These are phyloP conservation scores for Nothopassalora personata DNA, from an alignment of 2,329 filamentous ascomycete genomes.

Conservation along the genomic window DNA sequence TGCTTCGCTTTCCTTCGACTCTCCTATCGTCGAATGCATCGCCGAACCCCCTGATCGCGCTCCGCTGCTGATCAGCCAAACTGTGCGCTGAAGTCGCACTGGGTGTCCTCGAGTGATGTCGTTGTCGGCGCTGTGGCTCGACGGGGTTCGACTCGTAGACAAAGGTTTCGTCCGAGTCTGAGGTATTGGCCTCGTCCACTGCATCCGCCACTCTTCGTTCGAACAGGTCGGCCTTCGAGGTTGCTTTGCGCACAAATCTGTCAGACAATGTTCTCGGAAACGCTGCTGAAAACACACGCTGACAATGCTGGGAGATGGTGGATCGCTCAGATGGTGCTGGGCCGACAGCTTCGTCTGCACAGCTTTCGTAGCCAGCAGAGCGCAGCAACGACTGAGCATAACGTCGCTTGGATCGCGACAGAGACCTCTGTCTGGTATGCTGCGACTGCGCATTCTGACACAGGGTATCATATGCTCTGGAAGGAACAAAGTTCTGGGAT, in stretches of 20 bases:
- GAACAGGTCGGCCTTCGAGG: slow-evolving; percentile 96
- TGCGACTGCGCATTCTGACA: not conserved
- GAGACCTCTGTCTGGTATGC: not conserved
- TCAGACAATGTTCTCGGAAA: slow-evolving; percentile 26
- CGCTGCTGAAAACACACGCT: slow-evolving; percentile 10
- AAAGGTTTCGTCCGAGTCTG: slow-evolving; percentile 96
- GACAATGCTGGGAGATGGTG: not conserved
- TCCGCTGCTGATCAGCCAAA: slow-evolving; percentile 55
- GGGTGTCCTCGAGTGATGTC: slow-evolving; percentile 89
- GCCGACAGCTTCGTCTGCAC: not conserved
- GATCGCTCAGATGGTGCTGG: not conserved
- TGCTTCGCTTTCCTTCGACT: slow-evolving; percentile 75
- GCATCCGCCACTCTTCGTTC: slow-evolving; percentile 94
- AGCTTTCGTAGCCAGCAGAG: not conserved
- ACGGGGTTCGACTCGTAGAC: slow-evolving; percentile 96
- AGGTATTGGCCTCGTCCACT: slow-evolving; percentile 92
- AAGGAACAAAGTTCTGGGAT: not conserved
- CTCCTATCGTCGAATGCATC: slow-evolving; percentile 59
- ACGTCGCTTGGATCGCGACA: not conserved
- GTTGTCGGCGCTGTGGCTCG: slow-evolving; percentile 56
- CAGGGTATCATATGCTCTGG: not conserved
- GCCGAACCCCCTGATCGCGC: slow-evolving; percentile 59
- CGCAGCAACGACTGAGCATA: not conserved
- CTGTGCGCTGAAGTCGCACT: slow-evolving; percentile 78
- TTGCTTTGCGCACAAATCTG: slow-evolving; percentile 52